These are phyloP conservation scores for Spergularia marina DNA, from an alignment of 148 eudicot species.

Conservation along the genomic window DNA sequence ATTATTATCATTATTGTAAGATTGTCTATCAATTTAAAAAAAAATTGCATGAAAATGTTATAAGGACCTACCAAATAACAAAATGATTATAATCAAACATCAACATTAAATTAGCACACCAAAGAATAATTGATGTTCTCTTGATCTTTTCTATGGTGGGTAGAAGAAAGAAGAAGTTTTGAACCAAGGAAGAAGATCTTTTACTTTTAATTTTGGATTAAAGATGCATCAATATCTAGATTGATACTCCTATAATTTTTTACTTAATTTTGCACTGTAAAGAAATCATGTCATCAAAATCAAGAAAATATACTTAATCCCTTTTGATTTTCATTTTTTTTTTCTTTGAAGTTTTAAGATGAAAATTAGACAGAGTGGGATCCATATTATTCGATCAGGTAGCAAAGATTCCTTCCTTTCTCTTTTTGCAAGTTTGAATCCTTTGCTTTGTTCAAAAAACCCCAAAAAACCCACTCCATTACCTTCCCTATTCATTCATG, in stretches of 20 bases:
- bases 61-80: slow-evolving; percentile 25
- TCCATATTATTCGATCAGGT: slow-evolving; percentile 13
- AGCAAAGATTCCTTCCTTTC: slow-evolving; percentile 31
- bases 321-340: background rate
- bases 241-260: slow-evolving; percentile 14
- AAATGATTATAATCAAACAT: background rate
- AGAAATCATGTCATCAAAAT: slow-evolving; percentile 15
- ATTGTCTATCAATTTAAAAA: background rate
- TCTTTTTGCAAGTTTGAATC: slow-evolving; percentile 25
- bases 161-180: background rate
- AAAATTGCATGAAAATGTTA: background rate
- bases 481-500: background rate
- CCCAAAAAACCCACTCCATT: background rate
- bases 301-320: slow-evolving; percentile 7
- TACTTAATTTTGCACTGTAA: slow-evolving; percentile 10
- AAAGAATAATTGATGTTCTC: slow-evolving; percentile 11
- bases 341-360: slow-evolving; percentile 6
- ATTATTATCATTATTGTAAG: background rate
- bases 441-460: slow-evolving; percentile 8
- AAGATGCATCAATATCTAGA: slow-evolving; percentile 32
- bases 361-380: slow-evolving; percentile 11
- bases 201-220: slow-evolving; percentile 27
- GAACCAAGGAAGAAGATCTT: slow-evolving; percentile 10
- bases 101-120: background rate
- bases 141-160: background rate